Evolutionary conservation across 2,329 filamentous ascomycete species (phyloP), one percentile per base, ranked within the genome.

Genomic region (Diaporthe batatas): DNA sequence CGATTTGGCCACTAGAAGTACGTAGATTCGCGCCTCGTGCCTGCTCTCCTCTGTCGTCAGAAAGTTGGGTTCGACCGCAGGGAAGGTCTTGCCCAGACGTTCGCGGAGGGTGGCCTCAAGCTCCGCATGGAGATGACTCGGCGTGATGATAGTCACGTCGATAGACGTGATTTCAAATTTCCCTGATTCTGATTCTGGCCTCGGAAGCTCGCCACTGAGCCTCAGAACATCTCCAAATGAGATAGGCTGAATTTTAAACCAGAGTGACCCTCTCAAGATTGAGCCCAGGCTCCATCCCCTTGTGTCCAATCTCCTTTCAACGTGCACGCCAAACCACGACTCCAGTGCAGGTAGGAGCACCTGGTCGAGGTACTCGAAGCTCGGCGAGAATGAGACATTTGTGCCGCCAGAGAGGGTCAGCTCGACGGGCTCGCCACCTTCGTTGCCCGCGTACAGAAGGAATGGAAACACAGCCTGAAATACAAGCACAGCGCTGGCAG

Each of bases 301-400:
- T 25, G 65, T 75, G 44, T 82, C 79, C 12, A 91, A 77, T 23
- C 79, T 76, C 10, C 88, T 78, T 73, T 87, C 83, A 4, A 89
- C 82, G 1, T 72, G 70, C 53, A 91, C 79, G 1, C 85, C 84
- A 70, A 91, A 90, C 4, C 83, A 82, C 2, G 83, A 81, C 76
- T 88, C 82, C 0, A 92, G 80, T 0, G 84, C 82, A 3, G 90
- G 90, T 42, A 91, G 80, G 1, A 92, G 82, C 0, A 91, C 86
- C 76, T 91, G 90, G 76, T 90, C 88, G 4, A 91, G 80, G 76
- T 91, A 92, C 76, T 92, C 90, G 73, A 84, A 91, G n/a, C 86
- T 89, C 1, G 85, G 82, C 0, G 89, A 90, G 77, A 85, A 90
- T 12, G 83, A 82, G 2, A 89, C 86, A 75, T 92, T 91, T 1